phyloP scores from a whole-genome alignment of 257 asterid species.

The Misopates orontium region DNA sequence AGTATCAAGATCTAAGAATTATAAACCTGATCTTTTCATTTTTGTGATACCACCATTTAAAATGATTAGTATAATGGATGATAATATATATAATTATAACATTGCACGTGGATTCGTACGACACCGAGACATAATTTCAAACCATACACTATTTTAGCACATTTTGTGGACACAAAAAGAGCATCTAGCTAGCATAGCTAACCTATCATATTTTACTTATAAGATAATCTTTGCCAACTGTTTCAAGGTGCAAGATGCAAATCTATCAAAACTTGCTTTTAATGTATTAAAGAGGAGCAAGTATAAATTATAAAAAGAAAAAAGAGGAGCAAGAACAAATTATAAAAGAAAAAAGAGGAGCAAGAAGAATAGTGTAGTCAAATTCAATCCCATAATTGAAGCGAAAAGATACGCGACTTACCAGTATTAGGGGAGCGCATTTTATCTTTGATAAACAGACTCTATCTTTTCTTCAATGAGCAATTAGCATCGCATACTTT shows the following conservation, averaged over 20 bases:
- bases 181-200: too few species aligned
- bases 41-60: background rate
- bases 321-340: background rate
- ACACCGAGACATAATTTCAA: background rate
- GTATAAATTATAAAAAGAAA: background rate
- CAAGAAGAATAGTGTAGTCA: too few species aligned
- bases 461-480: too few species aligned
- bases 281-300: background rate
- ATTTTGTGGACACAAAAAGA: background rate
- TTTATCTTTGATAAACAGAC: too few species aligned
- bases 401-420: too few species aligned
- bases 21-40: background rate
- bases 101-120: conserved; percentile 10
- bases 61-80: too few species aligned
- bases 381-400: too few species aligned
- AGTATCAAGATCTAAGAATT: conserved; percentile 12
- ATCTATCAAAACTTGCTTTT: too few species aligned
- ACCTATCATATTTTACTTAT: background rate
- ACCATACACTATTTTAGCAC: background rate
- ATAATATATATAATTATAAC: background rate
- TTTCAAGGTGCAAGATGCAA: too few species aligned
- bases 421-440: too few species aligned
- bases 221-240: background rate
- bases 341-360: too few species aligned
- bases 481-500: too few species aligned